Evolutionary conservation across 1,284 basidiomycete genomes (phyloP), one percentile per base, ranked within the genome.

Genomic region (Trichosporon asahii): DNA sequence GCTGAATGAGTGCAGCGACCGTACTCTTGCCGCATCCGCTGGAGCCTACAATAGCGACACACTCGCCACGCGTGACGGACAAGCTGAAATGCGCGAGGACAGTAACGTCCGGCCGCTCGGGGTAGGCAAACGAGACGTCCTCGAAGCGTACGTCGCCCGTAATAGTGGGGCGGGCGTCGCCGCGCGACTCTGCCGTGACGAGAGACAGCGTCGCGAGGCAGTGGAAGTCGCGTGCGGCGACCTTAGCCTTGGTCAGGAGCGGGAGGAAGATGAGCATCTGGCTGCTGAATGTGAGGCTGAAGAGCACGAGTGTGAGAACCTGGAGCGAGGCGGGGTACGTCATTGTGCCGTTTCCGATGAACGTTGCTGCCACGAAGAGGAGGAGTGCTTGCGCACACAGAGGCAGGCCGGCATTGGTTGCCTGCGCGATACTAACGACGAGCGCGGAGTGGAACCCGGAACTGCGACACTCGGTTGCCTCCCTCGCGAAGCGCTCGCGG

Each of bases 21-120:
- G 94, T 96, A 21, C 92, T 93, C 84, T 96, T 96, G 66, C 94
- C 94, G 18, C 88, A 92, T 0, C 94, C 94, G 1, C 93, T 95
- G 0, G 91, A 84, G 9, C 94, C 94, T 15, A 97, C 93, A 70
- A 97, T 87, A 0, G 93, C 94, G 27, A 96, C 90, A 67, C 89
- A 91, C 82, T 95, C 92, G 67, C 91, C 91, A 2, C 89, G 85
- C 1, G 78, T 75, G 76, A 96, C 85, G 18, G 85, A 80, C 74
- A 97, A 86, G 60, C 88, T 88, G 67, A 94, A 77, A 73, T 88
- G 85, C 66, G 86, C 86, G 70, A 97, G 86, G 15, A 96, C 88
- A 0, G 87, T 87, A 6, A 88, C 88, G 66, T 91, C 88, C 2
- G 91, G 87, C n/a, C 90, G 89, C 25, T 90, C 87, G 0, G 94